Conservation (phyloP, 192 early-diverging fungal species). For the Entomortierella parvispora region DNA sequence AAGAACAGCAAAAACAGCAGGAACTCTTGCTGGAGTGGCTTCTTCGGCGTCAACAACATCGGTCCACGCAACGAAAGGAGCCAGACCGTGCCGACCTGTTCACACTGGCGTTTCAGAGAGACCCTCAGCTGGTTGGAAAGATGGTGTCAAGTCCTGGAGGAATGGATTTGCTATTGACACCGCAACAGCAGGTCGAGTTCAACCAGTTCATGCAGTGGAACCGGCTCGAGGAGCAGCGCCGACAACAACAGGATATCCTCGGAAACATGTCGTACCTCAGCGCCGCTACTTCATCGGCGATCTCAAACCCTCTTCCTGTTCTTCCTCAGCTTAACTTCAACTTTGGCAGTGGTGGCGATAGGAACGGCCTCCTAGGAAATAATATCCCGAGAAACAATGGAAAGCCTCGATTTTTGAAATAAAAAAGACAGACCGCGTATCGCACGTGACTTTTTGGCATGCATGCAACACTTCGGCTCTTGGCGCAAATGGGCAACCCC, state of each 20-base stretch:
- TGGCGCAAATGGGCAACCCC: no score
- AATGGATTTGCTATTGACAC: constrained; percentile 31
- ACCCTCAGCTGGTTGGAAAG: constrained; percentile 25
- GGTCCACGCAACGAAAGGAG: constrained; percentile 19
- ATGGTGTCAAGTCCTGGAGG: constrained; percentile 30
- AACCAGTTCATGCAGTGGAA: constrained; percentile 32
- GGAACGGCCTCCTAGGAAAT: no score
- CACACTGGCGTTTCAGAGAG: constrained; percentile 36
- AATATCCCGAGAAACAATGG: no score
- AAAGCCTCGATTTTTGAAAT: no score
- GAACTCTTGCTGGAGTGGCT: constrained; percentile 34
- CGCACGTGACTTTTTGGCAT: no score
- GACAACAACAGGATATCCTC: constrained; percentile 12
- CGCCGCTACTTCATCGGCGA: no score
- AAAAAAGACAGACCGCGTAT: neutral
- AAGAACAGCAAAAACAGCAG: constrained; percentile 21
- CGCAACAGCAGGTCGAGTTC: constrained; percentile 47
- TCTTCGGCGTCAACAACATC: constrained; percentile 27
- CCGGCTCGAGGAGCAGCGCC: constrained; percentile 21
- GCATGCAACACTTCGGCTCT: no score
- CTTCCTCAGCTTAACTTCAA: no score
- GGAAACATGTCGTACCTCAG: constrained; percentile 1
- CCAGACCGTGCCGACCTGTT: constrained; percentile 41
- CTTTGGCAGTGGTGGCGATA: no score
- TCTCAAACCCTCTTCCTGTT: neutral